phyloP scores from a whole-genome alignment of 345 rosid species.

The Iberis pinnata region DNA sequence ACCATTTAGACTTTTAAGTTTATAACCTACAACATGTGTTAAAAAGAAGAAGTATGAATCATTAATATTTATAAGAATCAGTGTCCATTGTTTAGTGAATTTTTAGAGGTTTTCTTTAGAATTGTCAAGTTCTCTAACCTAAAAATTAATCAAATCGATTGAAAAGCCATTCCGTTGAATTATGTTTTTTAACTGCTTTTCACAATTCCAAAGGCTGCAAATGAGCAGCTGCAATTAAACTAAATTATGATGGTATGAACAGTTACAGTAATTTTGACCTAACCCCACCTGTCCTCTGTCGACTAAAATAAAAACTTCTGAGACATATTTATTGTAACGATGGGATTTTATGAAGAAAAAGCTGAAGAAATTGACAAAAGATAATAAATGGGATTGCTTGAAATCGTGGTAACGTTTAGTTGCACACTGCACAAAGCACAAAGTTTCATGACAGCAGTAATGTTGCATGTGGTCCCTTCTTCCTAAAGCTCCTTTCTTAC shows the following conservation, averaged over 20 bases:
- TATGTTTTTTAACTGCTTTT: background rate
- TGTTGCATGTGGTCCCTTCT: constrained; percentile 34
- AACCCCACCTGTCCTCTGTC: constrained; percentile 21
- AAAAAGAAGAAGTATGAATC: too few relatives aligned
- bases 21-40: too few relatives aligned
- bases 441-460: constrained; percentile 31
- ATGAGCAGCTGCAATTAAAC: constrained; percentile 19
- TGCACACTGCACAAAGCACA: constrained; percentile 56
- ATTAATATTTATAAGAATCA: too few relatives aligned
- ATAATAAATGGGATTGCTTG: constrained; percentile 32
- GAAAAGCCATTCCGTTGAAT: too few relatives aligned
- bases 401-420: constrained; percentile 26
- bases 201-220: constrained; percentile 28
- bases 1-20: too few relatives aligned
- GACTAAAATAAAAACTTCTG: background rate
- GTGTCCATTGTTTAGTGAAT: too few relatives aligned
- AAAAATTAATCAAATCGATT: too few relatives aligned
- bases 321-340: constrained; percentile 19
- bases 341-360: constrained; percentile 15
- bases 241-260: constrained; percentile 12
- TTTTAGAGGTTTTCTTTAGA: too few relatives aligned
- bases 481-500: constrained; percentile 27
- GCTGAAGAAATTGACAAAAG: constrained; percentile 27
- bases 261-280: constrained; percentile 20
- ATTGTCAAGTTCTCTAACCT: too few relatives aligned